phyloP scores from a whole-genome alignment of 306 rosid genomes.

The Trifolium repens region DNA sequence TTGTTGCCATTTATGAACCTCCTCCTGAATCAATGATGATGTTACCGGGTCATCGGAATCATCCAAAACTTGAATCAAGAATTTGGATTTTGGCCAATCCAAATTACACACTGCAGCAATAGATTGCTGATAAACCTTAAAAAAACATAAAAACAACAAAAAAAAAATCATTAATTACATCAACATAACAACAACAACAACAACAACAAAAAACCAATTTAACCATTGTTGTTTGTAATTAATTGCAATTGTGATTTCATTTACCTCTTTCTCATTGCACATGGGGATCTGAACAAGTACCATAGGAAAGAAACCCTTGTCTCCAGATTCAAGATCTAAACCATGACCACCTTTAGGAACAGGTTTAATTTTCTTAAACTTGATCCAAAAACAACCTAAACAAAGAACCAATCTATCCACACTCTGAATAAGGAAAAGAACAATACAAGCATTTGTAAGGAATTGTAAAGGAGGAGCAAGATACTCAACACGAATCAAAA shows the following conservation, averaged over 20 bases:
- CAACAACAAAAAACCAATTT: not conserved
- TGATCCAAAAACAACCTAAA: slow-evolving; percentile 94
- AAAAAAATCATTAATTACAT: slow-evolving; percentile 13
- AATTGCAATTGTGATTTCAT: not conserved
- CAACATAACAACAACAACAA: slow-evolving; percentile 3
- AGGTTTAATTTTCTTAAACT: slow-evolving; percentile 75
- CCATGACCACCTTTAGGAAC: slow-evolving; percentile 54
- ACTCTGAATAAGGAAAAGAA: slow-evolving; percentile 84
- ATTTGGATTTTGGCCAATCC: slow-evolving; percentile 86
- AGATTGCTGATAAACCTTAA: slow-evolving; percentile 92
- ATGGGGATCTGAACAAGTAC: slow-evolving; percentile 98
- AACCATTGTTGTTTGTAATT: not conserved
- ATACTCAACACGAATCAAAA: slow-evolving; percentile 67
- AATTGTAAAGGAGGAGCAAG: slow-evolving; percentile 92
- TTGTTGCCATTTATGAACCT: slow-evolving; percentile 86
- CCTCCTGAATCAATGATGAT: slow-evolving; percentile 69
- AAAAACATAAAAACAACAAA: slow-evolving; percentile 10
- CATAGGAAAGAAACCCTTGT: slow-evolving; percentile 82
- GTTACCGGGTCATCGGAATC: slow-evolving; percentile 94
- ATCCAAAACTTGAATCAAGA: slow-evolving; percentile 85
- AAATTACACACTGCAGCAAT: slow-evolving; percentile 88
- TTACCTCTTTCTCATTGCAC: slow-evolving; percentile 96
- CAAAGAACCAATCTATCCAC: slow-evolving; percentile 78
- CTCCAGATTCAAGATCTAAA: slow-evolving; percentile 79
- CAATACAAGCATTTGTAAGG: slow-evolving; percentile 76